Base-by-base conservation (phyloP, 495 filamentous ascomycete species). In the Aspergillus conjunctus region DNA sequence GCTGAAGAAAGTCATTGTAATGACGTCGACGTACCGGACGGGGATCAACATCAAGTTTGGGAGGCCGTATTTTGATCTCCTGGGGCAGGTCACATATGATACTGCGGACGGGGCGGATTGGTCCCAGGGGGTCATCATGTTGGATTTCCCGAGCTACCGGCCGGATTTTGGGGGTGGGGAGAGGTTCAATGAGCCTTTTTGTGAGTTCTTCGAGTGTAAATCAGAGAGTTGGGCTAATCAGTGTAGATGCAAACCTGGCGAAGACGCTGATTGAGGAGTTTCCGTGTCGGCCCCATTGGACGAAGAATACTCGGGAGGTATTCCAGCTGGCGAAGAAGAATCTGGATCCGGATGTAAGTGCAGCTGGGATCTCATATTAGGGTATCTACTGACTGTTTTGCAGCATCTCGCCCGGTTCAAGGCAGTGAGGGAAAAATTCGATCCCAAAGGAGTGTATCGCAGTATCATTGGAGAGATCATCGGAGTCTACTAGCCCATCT, bases 21-120 rank as follows among this genome's bases (percentile, higher is more conserved):
- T 62, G 60, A 62, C 60, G 0, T 62, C 60, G 21, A 62, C 60
- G 9, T 62, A 62, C 39, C 54, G 60, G 1, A 62, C 44, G 14
- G 60, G 60, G 8, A 62, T 62, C 37, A 62, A 62, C 30, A 62
- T 62, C 53, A 62, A 62, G 26, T 62, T 62, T 17, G 60, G 60
- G 2, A 31, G 60, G 22, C 54, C 60, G 10, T 62, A 62, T 22
- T 62, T 53, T 53, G 60, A 62, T 43, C 34, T 62, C 45, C 60
- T 62, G 1, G 60, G 60, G 0, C 60, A 62, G 46, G 60, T 62
- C 7, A 62, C 60, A 0, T 62, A 62, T 41, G 51, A 57, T 20
- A 62, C 60, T 4, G 55, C 60, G 3, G 60, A 62, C 33, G 60
- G 60, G 7, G 60, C 60, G 18, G 60, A 62, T 39, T 62, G 60